phyloP scores from a whole-genome alignment of 331 rosid genomes.

The Malus hybrid region DNA sequence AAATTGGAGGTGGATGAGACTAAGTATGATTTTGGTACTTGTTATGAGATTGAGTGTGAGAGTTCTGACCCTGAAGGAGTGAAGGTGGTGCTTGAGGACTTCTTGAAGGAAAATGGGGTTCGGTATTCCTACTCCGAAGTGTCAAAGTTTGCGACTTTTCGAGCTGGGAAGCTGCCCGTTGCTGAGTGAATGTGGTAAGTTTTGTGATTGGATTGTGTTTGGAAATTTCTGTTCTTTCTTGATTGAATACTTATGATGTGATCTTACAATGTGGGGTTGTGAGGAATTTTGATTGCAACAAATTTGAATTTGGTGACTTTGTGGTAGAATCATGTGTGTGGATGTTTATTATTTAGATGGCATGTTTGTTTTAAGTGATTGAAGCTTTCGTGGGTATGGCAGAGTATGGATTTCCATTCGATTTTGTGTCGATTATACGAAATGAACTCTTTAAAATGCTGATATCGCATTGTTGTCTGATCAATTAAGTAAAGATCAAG shows the following conservation, averaged over 20 bases:
- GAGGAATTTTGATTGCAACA: neutral
- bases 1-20: slow-evolving; percentile 89
- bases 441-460: neutral
- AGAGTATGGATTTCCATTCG: too few species aligned
- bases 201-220: neutral
- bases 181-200: slow-evolving; percentile 3
- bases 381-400: too few species aligned
- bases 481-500: too few species aligned
- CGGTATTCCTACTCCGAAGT: slow-evolving; percentile 46
- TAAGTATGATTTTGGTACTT: slow-evolving; percentile 53
- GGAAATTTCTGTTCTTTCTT: neutral
- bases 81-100: slow-evolving; percentile 50
- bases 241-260: neutral
- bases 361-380: neutral
- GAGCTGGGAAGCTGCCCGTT: slow-evolving; percentile 38
- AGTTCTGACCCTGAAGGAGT: slow-evolving; percentile 64
- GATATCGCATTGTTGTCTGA: neutral
- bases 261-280: neutral
- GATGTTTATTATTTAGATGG: neutral
- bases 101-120: slow-evolving; percentile 58
- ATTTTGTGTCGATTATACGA: too few species aligned
- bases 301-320: neutral
- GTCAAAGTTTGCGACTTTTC: slow-evolving; percentile 67
- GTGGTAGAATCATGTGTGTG: neutral
- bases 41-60: slow-evolving; percentile 88